Conservation (phyloP, 1,284 basidiomycete genomes). For the Melampsora larici-populina region DNA sequence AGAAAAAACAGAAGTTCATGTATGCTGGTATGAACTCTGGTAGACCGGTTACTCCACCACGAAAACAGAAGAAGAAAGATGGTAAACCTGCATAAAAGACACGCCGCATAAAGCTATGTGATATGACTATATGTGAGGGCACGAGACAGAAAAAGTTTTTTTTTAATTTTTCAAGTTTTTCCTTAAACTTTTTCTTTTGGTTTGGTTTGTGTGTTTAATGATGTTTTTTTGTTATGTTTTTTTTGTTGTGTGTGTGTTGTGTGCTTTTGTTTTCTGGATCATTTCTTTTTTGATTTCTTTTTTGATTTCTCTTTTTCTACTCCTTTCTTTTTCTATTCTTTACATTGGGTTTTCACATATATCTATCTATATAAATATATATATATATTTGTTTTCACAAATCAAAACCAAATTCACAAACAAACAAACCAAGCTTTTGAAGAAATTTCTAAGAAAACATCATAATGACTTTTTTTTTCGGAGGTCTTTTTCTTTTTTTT, state of each 20-base stretch:
- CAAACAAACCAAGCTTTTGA: too few relatives aligned
- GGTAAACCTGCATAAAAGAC: slow-evolving; percentile 28
- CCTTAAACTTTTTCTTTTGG: not conserved
- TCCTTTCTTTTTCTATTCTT: too few relatives aligned
- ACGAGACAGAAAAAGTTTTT: not conserved
- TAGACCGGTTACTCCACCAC: slow-evolving; percentile 30
- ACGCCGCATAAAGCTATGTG: not conserved
- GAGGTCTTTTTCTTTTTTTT: not conserved
- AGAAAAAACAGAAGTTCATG: slow-evolving; percentile 43
- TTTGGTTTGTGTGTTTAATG: too few relatives aligned
- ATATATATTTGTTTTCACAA: too few relatives aligned
- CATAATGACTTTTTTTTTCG: not conserved
- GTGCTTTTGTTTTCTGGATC: too few relatives aligned
- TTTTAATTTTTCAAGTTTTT: not conserved
- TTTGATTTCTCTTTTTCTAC: too few relatives aligned
- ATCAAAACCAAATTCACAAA: too few relatives aligned
- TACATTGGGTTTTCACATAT: too few relatives aligned
- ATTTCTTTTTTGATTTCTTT: too few relatives aligned
- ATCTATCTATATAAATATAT: too few relatives aligned
- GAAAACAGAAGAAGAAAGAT: slow-evolving; percentile 42
- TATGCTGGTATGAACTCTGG: slow-evolving; percentile 34
- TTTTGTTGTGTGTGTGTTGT: too few relatives aligned
- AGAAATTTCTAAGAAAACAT: not conserved
- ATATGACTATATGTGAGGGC: not conserved
- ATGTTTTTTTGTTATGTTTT: too few relatives aligned